Evolutionary conservation across 495 filamentous ascomycete genomes (phyloP), one percentile per base, ranked within the genome.

Genomic region (Lophiostoma macrostomum): DNA sequence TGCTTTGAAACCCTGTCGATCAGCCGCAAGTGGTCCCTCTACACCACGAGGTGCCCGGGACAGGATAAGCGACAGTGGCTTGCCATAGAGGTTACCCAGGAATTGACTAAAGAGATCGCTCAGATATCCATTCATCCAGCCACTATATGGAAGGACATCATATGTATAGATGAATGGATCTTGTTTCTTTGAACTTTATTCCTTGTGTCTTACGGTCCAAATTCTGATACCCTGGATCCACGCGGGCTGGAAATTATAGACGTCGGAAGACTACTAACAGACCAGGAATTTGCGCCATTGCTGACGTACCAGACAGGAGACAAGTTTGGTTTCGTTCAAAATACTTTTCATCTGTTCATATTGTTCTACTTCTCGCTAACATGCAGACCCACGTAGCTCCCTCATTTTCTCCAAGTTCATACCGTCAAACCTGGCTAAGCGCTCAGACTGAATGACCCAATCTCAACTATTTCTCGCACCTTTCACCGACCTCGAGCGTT

Each of bases 281-380:
- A 11, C 54, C 54, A 27, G 45, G 47, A 37, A 44, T 44, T 38
- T 50, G 19, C 32, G 18, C 45, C 54, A 40, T 39, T 43, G 39
- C 29, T 43, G 45, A 50, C 54, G 28, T 50, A 58, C 46, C 16
- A 10, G 29, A 3, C 25, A 30, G 1, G 24, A 11, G 32, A 22
- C 32, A 58, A 1, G 20, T 38, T 16, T 43, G 46, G 30, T 14
- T 36, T 40, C 28, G 18, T 38, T 47, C 24, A 18, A 25, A 37
- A 3, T 44, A 6, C 8, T 27, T 32, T 32, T 58, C 54, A 58
- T 58, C 29, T 51, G n/a, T 36, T 45, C 28, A 58, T 58, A 58
- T 58, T 58, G 39, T 31, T 28, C 22, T 29, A 3, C 43, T 31
- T 4, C 44, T 47, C 44, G 35, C 38, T 49, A 50, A 50, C 12